Evolutionary conservation across 164 flowering plant species (phyloP).

Genomic region (Tinospora cordifolia): DNA sequence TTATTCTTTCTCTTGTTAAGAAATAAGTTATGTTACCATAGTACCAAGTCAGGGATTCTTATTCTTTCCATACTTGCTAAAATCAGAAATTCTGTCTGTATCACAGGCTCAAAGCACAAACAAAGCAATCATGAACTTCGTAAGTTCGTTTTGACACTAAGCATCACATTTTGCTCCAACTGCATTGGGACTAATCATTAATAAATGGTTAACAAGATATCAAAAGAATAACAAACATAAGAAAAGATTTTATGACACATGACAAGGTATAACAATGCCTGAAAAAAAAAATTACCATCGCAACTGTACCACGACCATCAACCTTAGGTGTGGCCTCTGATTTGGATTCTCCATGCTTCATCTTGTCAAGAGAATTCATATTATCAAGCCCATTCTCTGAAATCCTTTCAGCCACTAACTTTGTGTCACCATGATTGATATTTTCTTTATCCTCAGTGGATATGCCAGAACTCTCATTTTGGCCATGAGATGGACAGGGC

Average conservation of each 20-base stretch:
- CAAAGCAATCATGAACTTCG: no score
- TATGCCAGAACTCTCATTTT: slow-evolving; percentile 7
- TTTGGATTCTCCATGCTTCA: slow-evolving; percentile 15
- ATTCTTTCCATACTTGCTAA: no score
- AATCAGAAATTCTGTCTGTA: no score
- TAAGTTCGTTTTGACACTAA: no score
- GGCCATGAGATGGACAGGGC: slow-evolving; percentile 20
- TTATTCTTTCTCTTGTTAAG: no score
- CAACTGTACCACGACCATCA: slow-evolving; percentile 14
- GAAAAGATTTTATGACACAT: background rate
- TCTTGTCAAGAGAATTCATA: slow-evolving; percentile 5
- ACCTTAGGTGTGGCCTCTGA: slow-evolving; percentile 9
- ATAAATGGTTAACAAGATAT: no score
- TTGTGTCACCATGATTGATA: slow-evolving; percentile 11
- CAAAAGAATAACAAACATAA: background rate
- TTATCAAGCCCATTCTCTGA: slow-evolving; percentile 12
- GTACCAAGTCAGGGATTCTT: no score
- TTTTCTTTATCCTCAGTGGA: slow-evolving; percentile 31
- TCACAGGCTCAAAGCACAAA: no score
- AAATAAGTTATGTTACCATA: no score
- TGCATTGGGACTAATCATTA: no score
- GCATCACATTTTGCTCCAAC: no score
- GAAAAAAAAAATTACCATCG: slow-evolving; percentile 11
- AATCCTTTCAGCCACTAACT: slow-evolving; percentile 6
- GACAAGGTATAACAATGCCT: background rate